phyloP scores from a whole-genome alignment of 129 eudicot genomes.

The Ambrosia artemisiifolia region DNA sequence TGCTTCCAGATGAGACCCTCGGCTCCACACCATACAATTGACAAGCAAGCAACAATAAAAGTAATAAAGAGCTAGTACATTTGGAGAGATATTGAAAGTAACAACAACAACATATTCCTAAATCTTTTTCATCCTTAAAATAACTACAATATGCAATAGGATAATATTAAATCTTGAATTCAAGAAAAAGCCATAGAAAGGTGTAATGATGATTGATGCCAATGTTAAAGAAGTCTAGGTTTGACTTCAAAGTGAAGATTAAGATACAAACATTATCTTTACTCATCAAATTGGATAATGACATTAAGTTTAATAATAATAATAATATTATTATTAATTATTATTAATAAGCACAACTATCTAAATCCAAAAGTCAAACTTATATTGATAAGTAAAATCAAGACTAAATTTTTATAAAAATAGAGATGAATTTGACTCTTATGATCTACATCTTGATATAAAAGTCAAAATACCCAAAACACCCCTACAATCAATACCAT shows the following conservation, averaged over 20 bases:
- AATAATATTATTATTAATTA: background rate
- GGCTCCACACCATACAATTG: too few relatives aligned
- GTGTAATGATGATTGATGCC: slow-evolving; percentile 13
- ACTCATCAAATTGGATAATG: slow-evolving; percentile 16
- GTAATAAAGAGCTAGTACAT: too few relatives aligned
- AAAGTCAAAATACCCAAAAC: slow-evolving; percentile 17
- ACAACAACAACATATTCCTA: background rate
- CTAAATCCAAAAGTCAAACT: slow-evolving; percentile 14
- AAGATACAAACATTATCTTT: slow-evolving; percentile 20
- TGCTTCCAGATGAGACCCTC: too few relatives aligned
- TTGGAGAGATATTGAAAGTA: too few relatives aligned
- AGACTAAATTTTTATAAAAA: background rate
- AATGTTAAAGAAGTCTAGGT: slow-evolving; percentile 17
- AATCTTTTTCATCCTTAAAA: slow-evolving; percentile 4
- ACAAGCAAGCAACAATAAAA: too few relatives aligned
- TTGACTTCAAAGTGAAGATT: slow-evolving; percentile 39
- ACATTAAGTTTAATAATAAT: slow-evolving; percentile 2
- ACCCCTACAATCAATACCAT: slow-evolving; percentile 18
- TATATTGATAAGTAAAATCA: background rate
- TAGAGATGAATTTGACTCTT: background rate
- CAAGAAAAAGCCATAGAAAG: background rate
- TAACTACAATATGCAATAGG: slow-evolving; percentile 10
- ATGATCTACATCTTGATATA: slow-evolving; percentile 15
- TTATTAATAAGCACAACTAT: background rate
- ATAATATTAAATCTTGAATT: slow-evolving; percentile 12